phyloP scores from a whole-genome alignment of 176 grass and related monocot genomes.

The Areca catechu region DNA sequence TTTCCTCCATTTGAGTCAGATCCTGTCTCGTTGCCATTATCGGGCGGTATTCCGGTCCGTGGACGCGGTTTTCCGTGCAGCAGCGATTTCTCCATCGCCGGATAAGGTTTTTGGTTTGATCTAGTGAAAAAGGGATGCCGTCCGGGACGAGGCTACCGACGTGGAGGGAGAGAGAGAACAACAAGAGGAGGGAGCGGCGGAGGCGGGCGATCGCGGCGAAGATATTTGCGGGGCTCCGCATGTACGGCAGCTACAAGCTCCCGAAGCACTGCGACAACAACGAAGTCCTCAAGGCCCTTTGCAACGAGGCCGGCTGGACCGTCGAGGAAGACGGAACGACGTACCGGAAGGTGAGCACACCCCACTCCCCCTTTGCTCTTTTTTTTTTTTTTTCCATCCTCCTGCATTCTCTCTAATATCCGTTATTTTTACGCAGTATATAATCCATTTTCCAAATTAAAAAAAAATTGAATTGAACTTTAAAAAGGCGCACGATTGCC shows the following conservation, averaged over 20 bases:
- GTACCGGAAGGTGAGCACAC: conserved; percentile 14
- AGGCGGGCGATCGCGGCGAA: conserved; percentile 17
- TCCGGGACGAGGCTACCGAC: conserved; percentile 22
- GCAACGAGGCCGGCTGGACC: conserved; percentile 18
- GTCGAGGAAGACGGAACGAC: conserved; percentile 25
- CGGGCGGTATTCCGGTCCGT: too few relatives aligned
- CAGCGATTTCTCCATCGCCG: too few relatives aligned
- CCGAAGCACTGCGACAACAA: conserved; percentile 27
- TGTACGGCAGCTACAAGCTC: conserved; percentile 17
- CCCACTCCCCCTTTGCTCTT: background rate
- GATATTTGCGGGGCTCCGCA: conserved; percentile 15
- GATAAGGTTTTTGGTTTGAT: too few relatives aligned
- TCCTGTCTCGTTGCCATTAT: too few relatives aligned
- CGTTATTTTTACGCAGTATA: too few relatives aligned
- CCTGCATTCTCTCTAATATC: too few relatives aligned
- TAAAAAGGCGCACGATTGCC: background rate
- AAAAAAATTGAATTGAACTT: too few relatives aligned
- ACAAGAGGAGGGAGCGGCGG: conserved; percentile 23
- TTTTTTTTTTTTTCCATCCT: background rate
- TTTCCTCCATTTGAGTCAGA: too few relatives aligned
- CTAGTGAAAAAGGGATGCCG: conserved; percentile 4
- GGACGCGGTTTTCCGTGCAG: too few relatives aligned
- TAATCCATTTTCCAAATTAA: too few relatives aligned
- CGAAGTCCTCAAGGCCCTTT: conserved; percentile 20
- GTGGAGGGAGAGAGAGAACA: conserved; percentile 25